Conservation (phyloP, 345 rosid genomes). For the Cardamine resedifolia region DNA sequence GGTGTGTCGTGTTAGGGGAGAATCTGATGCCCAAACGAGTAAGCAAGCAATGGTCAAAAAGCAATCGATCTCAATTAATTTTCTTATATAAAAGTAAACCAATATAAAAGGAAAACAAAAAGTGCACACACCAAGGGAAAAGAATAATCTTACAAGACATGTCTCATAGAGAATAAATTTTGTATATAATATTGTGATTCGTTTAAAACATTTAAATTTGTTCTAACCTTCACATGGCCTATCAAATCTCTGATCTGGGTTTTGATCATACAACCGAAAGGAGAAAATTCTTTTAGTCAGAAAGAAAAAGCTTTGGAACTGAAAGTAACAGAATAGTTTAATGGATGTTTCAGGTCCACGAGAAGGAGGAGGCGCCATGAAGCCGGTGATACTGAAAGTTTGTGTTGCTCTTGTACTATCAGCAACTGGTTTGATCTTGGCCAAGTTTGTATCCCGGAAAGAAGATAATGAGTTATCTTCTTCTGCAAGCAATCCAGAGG, state of each 20-base stretch:
- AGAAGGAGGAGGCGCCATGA: constrained; percentile 45
- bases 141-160: constrained; percentile 40
- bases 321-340: neutral
- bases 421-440: constrained; percentile 56
- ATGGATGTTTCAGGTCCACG: constrained; percentile 47
- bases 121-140: constrained; percentile 35
- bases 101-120: constrained; percentile 2
- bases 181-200: neutral
- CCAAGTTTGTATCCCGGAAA: constrained; percentile 47
- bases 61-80: neutral
- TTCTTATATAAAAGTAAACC: neutral
- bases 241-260: neutral
- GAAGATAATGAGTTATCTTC: constrained; percentile 15
- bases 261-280: constrained; percentile 22
- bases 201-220: constrained; percentile 21
- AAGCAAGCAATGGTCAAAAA: constrained; percentile 34
- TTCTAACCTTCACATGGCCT: constrained; percentile 1
- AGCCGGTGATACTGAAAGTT: constrained; percentile 64
- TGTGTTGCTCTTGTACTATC: constrained; percentile 65
- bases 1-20: constrained; percentile 27
- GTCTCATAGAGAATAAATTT: neutral
- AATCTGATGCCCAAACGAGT: constrained; percentile 33
- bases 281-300: neutral
- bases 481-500: constrained; percentile 28
- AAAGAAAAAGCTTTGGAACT: neutral